Evolutionary conservation across 306 rosid species (phyloP).

Genomic region (Vigna trinervia): DNA sequence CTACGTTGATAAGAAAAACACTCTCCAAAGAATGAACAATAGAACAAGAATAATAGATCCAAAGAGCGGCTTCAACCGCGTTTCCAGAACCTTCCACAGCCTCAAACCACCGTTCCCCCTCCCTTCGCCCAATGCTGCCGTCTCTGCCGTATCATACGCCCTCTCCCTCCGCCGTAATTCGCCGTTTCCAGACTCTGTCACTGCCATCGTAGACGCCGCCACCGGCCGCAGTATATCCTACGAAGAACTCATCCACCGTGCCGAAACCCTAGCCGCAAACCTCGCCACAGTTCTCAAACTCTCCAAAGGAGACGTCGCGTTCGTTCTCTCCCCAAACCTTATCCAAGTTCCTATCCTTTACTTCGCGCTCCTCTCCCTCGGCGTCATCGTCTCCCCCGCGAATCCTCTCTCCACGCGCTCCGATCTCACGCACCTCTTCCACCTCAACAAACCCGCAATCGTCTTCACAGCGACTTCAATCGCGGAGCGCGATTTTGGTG

Average conservation of each 20-base stretch:
- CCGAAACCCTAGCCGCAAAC: slow-evolving; percentile 51
- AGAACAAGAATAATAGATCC: slow-evolving; percentile 17
- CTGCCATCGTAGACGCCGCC: slow-evolving; percentile 51
- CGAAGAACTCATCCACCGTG: slow-evolving; percentile 46
- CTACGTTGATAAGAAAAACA: too few species aligned
- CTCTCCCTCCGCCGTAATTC: slow-evolving; percentile 52
- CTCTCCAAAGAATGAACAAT: too few species aligned
- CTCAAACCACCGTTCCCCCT: slow-evolving; percentile 51
- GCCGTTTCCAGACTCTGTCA: slow-evolving; percentile 46
- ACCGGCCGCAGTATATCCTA: slow-evolving; percentile 43
- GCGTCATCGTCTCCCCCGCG: slow-evolving; percentile 59
- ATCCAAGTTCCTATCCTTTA: slow-evolving; percentile 57
- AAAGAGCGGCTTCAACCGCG: slow-evolving; percentile 55
- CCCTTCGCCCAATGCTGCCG: slow-evolving; percentile 48
- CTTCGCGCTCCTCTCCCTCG: slow-evolving; percentile 65
- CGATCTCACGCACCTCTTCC: slow-evolving; percentile 46
- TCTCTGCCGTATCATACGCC: slow-evolving; percentile 49
- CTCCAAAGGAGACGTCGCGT: slow-evolving; percentile 55
- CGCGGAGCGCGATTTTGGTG: not conserved
- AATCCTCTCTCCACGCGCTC: slow-evolving; percentile 56
- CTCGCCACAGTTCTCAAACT: slow-evolving; percentile 49
- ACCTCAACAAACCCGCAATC: slow-evolving; percentile 45
- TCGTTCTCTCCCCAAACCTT: slow-evolving; percentile 55
- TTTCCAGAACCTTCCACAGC: slow-evolving; percentile 59
- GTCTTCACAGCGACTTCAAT: slow-evolving; percentile 54